Conservation (phyloP, 495 filamentous ascomycete species). For the Niebla homalea region DNA sequence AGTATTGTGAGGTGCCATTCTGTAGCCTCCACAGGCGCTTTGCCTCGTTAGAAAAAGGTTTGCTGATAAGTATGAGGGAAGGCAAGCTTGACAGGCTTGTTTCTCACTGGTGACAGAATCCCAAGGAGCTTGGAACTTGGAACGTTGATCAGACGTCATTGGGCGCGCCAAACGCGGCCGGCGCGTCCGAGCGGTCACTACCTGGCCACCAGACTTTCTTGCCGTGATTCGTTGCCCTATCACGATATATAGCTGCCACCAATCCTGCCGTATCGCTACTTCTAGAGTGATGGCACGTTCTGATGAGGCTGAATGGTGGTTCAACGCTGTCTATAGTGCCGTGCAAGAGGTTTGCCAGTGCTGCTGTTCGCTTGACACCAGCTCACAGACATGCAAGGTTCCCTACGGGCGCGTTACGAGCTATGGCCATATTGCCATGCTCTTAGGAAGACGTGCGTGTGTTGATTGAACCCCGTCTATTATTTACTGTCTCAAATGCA, state of each 20-base stretch:
- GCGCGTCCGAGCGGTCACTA: too few species aligned
- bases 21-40: not conserved
- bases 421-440: slow-evolving; percentile 75
- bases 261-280: too few species aligned
- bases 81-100: not conserved
- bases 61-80: not conserved
- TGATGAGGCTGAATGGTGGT: slow-evolving; percentile 77
- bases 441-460: slow-evolving; percentile 66
- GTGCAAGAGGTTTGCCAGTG: slow-evolving; percentile 35
- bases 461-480: not conserved
- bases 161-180: not conserved
- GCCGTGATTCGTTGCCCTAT: too few species aligned
- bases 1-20: slow-evolving; percentile 12
- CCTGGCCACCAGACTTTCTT: too few species aligned
- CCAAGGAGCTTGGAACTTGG: not conserved
- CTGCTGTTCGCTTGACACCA: not conserved
- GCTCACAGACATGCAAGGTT: slow-evolving; percentile 34
- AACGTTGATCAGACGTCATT: not conserved
- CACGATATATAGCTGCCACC: too few species aligned
- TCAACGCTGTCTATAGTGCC: slow-evolving; percentile 66
- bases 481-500: not conserved
- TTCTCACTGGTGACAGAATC: not conserved
- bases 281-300: slow-evolving; percentile 48
- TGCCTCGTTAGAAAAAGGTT: not conserved
- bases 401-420: slow-evolving; percentile 71